Evolutionary conservation across 805 yeast species (phyloP).

Genomic region (Wickerhamomyces chaumierensis): DNA sequence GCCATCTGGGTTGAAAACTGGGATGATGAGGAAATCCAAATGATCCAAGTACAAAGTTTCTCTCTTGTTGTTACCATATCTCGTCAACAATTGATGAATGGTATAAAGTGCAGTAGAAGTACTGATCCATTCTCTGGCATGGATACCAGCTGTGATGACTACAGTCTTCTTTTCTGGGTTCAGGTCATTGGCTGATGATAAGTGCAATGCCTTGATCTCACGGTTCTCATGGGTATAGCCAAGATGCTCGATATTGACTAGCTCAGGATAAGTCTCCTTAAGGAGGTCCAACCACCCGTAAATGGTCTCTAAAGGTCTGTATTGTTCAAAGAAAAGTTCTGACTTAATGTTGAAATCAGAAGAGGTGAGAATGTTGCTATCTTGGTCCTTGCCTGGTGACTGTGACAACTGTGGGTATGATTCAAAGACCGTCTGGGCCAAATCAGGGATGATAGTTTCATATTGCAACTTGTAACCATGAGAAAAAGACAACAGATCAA

Average conservation of each 20-base stretch:
- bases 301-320: constrained; percentile 56
- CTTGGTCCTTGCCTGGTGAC: not conserved
- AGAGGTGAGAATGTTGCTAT: constrained; percentile 3
- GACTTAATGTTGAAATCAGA: constrained; percentile 12
- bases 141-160: constrained; percentile 74
- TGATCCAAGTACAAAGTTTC: constrained; percentile 38
- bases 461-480: not conserved
- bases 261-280: constrained; percentile 48
- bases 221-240: constrained; percentile 75
- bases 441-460: constrained; percentile 39
- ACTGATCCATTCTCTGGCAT: constrained; percentile 87
- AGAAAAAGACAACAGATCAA: not conserved
- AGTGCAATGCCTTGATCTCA: constrained; percentile 53
- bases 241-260: constrained; percentile 51
- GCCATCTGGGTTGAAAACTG: constrained; percentile 87
- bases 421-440: constrained; percentile 45
- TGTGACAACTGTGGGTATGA: constrained; percentile 44
- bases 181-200: constrained; percentile 35
- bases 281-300: constrained; percentile 62
- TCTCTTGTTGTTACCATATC: constrained; percentile 30
- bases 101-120: constrained; percentile 57
- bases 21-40: constrained; percentile 66
- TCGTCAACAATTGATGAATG: constrained; percentile 34
- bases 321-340: constrained; percentile 60
- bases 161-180: constrained; percentile 47